Evolutionary conservation across 345 rosid species (phyloP).

Genomic region (Gossypium rotundifolium): DNA sequence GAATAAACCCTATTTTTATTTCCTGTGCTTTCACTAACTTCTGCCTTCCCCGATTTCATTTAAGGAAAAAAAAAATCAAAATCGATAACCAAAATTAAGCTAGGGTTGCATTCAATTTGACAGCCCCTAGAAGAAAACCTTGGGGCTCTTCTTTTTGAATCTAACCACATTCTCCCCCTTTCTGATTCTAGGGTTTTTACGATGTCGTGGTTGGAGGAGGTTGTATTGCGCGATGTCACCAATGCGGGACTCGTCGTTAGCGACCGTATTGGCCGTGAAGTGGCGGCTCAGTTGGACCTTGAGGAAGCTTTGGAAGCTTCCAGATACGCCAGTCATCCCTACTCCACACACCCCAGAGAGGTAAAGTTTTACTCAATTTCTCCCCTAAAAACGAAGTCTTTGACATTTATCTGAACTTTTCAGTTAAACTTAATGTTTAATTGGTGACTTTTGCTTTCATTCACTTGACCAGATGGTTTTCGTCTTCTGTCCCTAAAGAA

Average conservation of each 20-base stretch:
- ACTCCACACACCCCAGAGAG: conserved; percentile 84
- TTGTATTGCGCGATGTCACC: conserved; percentile 77
- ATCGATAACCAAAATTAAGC: not conserved
- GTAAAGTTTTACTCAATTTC: conserved; percentile 28
- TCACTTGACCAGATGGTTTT: not conserved
- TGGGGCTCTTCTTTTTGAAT: not conserved
- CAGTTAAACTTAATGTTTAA: not conserved
- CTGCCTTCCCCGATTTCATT: not conserved
- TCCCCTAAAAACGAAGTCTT: not conserved
- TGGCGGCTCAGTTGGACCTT: conserved; percentile 67
- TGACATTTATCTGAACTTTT: not conserved
- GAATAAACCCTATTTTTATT: not conserved
- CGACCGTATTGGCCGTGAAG: conserved; percentile 84
- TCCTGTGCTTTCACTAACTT: not conserved
- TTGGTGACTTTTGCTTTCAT: not conserved
- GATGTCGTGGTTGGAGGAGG: conserved; percentile 79
- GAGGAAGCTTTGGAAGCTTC: conserved; percentile 94
- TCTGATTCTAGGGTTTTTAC: conserved; percentile 7
- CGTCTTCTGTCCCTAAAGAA: not conserved
- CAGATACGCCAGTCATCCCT: conserved; percentile 88
- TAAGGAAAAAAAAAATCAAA: not conserved
- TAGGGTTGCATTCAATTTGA: not conserved
- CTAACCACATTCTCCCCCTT: not conserved
- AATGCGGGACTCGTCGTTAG: conserved; percentile 67
- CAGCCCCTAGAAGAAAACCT: not conserved